Evolutionary conservation across 495 filamentous ascomycete species (phyloP).

Genomic region (Aspergillus baeticus): DNA sequence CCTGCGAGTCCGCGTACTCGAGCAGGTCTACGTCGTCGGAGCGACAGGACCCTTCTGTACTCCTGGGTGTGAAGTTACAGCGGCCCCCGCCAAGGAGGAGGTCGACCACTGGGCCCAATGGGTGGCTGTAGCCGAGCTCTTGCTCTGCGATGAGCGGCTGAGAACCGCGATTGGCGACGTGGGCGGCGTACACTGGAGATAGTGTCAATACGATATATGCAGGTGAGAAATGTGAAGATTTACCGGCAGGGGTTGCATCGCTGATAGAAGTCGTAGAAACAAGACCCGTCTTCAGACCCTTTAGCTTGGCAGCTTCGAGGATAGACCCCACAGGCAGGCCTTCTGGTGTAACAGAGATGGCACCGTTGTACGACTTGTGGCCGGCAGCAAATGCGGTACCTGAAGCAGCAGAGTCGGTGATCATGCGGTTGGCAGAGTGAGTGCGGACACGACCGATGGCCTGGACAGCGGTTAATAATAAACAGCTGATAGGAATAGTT

Average conservation of each 20-base stretch:
- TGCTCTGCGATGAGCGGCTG: slow-evolving; percentile 3
- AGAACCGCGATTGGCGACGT: slow-evolving; percentile 1
- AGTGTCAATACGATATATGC: no score
- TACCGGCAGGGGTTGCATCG: slow-evolving; percentile 7
- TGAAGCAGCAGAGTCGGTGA: slow-evolving; percentile 9
- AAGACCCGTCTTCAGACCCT: slow-evolving; percentile 5
- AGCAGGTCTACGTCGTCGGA: slow-evolving; percentile 5
- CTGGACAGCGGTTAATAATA: background rate
- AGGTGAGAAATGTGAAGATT: background rate
- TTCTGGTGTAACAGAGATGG: slow-evolving; percentile 5
- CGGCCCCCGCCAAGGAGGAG: slow-evolving; percentile 7
- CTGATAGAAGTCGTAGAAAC: slow-evolving; percentile 2
- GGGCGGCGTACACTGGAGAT: slow-evolving; percentile 7
- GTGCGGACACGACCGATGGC: slow-evolving; percentile 8
- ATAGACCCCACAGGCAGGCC: slow-evolving; percentile 3
- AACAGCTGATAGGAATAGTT: no score
- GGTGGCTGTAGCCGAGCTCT: slow-evolving; percentile 3
- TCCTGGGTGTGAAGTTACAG: slow-evolving; percentile 1
- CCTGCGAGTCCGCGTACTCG: slow-evolving; percentile 5
- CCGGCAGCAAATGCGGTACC: slow-evolving; percentile 1
- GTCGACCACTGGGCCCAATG: slow-evolving; percentile 3
- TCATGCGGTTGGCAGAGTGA: slow-evolving; percentile 7
- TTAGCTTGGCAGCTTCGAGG: slow-evolving; percentile 6
- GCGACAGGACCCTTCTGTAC: slow-evolving; percentile 3
- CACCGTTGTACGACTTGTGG: slow-evolving; percentile 10